These are phyloP conservation scores for Penicillium sp. DNA, from an alignment of 2,329 filamentous ascomycete genomes.

Conservation along the genomic window DNA sequence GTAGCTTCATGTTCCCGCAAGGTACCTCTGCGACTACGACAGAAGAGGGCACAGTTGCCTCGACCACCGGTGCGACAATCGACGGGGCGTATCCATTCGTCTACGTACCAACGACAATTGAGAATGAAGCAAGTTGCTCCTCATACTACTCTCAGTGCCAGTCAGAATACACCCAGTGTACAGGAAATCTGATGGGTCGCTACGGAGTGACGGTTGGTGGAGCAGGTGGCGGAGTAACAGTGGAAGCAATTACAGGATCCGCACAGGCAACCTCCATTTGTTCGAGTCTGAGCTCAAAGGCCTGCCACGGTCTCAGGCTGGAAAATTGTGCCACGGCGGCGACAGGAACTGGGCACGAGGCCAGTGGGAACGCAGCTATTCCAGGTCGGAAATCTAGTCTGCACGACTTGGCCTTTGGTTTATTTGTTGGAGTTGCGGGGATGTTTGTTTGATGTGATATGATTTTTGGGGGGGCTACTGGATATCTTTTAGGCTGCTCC, in stretches of 20 bases:
- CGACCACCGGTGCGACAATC: slow-evolving; percentile 47
- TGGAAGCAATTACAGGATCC: slow-evolving; percentile 48
- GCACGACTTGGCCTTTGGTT: slow-evolving; percentile 47
- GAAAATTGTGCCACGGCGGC: slow-evolving; percentile 46
- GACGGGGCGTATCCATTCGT: slow-evolving; percentile 58
- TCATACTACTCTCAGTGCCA: slow-evolving; percentile 59
- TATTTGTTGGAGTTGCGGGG: slow-evolving; percentile 52
- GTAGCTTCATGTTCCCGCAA: slow-evolving; percentile 42
- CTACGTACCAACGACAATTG: slow-evolving; percentile 58
- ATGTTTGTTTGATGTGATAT: slow-evolving; percentile 42
- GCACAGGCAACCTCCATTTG: slow-evolving; percentile 49
- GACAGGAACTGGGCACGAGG: slow-evolving; percentile 35
- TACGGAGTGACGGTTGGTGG: slow-evolving; percentile 58
- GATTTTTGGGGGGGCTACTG: slow-evolving; percentile 3
- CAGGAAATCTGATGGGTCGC: slow-evolving; percentile 51
- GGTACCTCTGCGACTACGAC: slow-evolving; percentile 38
- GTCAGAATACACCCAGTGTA: slow-evolving; percentile 50
- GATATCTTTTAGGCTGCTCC: slow-evolving; percentile 2
- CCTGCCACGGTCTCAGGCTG: slow-evolving; percentile 55
- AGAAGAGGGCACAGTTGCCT: slow-evolving; percentile 17
- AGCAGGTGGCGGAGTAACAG: slow-evolving; percentile 53
- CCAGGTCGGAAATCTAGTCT: slow-evolving; percentile 41
- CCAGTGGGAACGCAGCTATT: slow-evolving; percentile 32
- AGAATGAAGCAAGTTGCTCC: slow-evolving; percentile 56
- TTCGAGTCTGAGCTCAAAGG: slow-evolving; percentile 50